These are phyloP conservation scores for Euryodendron excelsum DNA, from an alignment of 148 eudicot species.

Conservation along the genomic window DNA sequence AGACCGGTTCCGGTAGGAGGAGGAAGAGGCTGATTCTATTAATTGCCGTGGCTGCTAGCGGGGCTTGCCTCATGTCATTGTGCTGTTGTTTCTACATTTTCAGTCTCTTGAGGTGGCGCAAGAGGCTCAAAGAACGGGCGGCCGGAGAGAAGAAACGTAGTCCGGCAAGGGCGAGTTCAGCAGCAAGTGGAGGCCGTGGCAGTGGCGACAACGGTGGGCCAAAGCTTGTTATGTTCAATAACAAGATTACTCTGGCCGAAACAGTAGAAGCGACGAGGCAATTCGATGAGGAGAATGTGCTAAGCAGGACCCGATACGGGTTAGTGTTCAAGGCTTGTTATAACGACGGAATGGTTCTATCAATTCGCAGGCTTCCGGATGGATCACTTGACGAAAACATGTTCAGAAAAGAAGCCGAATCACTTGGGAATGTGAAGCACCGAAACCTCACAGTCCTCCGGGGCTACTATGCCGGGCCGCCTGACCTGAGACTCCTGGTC, in stretches of 20 bases:
- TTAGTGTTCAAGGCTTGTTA: constrained; percentile 56
- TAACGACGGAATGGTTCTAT: constrained; percentile 57
- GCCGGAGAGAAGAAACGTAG: constrained; percentile 51
- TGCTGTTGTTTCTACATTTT: constrained; percentile 51
- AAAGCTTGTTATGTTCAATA: constrained; percentile 64
- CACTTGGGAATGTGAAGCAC: constrained; percentile 59
- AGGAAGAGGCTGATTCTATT: constrained; percentile 38
- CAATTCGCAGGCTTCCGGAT: constrained; percentile 47
- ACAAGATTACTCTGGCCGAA: constrained; percentile 58
- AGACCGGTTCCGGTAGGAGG: constrained; percentile 16
- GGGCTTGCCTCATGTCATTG: constrained; percentile 31
- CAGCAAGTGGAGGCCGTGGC: constrained; percentile 36
- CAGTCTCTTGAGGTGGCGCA: constrained; percentile 48
- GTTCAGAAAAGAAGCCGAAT: constrained; percentile 62
- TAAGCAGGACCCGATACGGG: constrained; percentile 52
- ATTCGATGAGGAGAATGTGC: constrained; percentile 68
- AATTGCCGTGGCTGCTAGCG: constrained; percentile 35
- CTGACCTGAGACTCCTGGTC: constrained; percentile 42
- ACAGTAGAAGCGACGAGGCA: constrained; percentile 62
- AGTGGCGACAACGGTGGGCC: constrained; percentile 46
- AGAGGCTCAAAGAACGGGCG: constrained; percentile 33
- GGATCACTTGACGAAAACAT: constrained; percentile 36
- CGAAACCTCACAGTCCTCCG: constrained; percentile 60
- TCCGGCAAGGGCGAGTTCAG: constrained; percentile 47
- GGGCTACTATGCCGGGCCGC: constrained; percentile 55